These are phyloP conservation scores for Proliferodiscus dingleyae DNA, from an alignment of 2,329 filamentous ascomycete species.

Conservation along the genomic window DNA sequence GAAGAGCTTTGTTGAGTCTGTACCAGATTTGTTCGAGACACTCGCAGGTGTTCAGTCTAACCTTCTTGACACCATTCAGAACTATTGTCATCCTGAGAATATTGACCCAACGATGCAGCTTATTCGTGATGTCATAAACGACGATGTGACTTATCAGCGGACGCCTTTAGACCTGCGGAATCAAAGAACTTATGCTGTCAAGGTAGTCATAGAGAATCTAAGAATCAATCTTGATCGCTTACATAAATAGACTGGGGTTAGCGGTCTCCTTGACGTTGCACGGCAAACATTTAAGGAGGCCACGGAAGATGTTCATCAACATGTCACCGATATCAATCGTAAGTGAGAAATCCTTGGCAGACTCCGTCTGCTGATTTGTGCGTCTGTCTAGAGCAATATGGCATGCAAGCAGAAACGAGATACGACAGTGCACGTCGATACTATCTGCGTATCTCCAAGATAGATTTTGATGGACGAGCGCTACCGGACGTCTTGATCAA, in stretches of 20 bases:
- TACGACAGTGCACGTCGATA: conserved; percentile 77
- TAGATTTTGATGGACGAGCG: conserved; percentile 54
- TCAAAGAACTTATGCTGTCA: conserved; percentile 86
- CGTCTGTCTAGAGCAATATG: conserved; percentile 34
- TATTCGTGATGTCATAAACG: conserved; percentile 70
- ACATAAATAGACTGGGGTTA: conserved; percentile 62
- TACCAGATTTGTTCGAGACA: conserved; percentile 63
- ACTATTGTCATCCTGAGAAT: conserved; percentile 61
- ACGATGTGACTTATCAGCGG: conserved; percentile 72
- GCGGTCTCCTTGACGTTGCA: conserved; percentile 82
- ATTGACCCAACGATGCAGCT: conserved; percentile 56
- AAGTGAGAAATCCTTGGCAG: conserved; percentile 16
- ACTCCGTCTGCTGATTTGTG: conserved; percentile 4
- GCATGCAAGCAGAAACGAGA: conserved; percentile 60
- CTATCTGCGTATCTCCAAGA: conserved; percentile 62
- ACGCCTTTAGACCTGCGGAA: conserved; percentile 82
- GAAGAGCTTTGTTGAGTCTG: conserved; percentile 71
- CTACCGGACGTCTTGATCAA: conserved; percentile 76
- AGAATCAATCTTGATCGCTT: conserved; percentile 4
- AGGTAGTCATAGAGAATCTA: conserved; percentile 40
- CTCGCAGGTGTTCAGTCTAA: conserved; percentile 59
- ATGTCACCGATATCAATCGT: conserved; percentile 66
- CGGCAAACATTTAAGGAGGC: conserved; percentile 86
- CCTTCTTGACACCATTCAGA: conserved; percentile 63
- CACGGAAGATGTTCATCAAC: conserved; percentile 69